Base-by-base conservation (phyloP, 805 yeast genomes). In the Phaffomyces thermotolerans region DNA sequence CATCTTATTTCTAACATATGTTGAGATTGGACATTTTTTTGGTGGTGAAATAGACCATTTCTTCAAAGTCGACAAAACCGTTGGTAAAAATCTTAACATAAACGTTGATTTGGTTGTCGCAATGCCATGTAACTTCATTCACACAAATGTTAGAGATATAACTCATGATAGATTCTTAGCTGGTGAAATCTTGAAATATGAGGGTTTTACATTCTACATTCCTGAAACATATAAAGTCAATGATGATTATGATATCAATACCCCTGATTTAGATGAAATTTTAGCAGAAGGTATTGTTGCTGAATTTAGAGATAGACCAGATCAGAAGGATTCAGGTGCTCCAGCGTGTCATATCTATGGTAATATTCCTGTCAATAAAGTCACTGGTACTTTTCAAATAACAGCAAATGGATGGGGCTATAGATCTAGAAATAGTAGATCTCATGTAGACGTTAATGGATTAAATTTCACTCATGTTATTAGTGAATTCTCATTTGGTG, bases 341-440 rank as follows among this genome's bases (percentile, higher is more conserved):
- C 87, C 68, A 43, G 90, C 89, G n/a, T 90, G 97, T 63, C 87
- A 87, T 52, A 76, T 90, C 3, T 84, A 74, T 55, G 97, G 97
- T 4, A 68, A 78, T 1, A 72, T 90, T 40, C 90, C 95, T 0
- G 90, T 91, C 3, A 89, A 84, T 54, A 81, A 85, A 52, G 95
- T 93, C 4, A 66, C 72, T 41, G 99, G 99, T 8, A 88, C 83
- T 48, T 76, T 93, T 56, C 90, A 83, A 54, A 82, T 93, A 38
- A 84, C 90, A 2, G 88, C 85, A 3, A 79, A 76, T 53, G 95
- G 95, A 0, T 66, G 67, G 49, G 90, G 86, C 1, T 81, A 80
- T 48, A 52, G 64, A 33, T 80, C 44, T 4, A 27, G 29, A 27
- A 32, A 73, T 48, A 38, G 39, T 17, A 63, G 76, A 45, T 66